Evolutionary conservation across 148 eudicot species (phyloP), one percentile per base, ranked within the genome.

Genomic region (Rhododendron kiyosumense): DNA sequence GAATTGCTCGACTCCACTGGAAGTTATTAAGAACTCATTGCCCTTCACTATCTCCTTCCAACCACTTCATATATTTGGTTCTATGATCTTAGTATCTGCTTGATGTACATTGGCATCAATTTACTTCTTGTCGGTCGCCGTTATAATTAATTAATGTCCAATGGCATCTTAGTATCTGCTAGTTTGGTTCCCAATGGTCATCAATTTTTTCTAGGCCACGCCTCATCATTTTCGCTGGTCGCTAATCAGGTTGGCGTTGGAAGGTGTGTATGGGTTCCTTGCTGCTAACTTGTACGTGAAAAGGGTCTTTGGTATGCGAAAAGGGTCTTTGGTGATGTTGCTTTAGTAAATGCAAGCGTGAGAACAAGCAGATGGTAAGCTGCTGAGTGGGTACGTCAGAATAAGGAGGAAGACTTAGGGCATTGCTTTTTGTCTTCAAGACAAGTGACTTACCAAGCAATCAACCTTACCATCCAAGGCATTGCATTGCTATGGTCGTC

Each of bases 1-100:
- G 98, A 95, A 91, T 87, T 94, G 99, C 88, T 92, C 94, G 28
- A 93, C 98, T 88, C 91, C 96, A 79, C 90, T 57, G 98, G 94
- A 91, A 93, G 98, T 86, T 14, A 28, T 63, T 63, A n/a, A 63
- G n/a, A 63, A 63, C 30, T 63, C 71, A 22, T 43, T 41, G 43
- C 32, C 10, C 65, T 7, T n/a, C 7, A 5, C 48, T 43, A n/a
- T 15, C 65, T 82, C 24, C 54, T 48, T 63, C 12, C 26, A n/a
- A 63, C 2, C 28, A 63, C 3, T 63, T 48, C 51, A 48, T 48
- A 10, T 48, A 48, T 48, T 48, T 48, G 8, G 49, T 46, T 48
- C 49, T 48, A 48, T 48, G 2, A 10, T 48, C 49, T 9, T 48
- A 48, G 49, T 8, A 10, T 9, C 49, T 48, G 13, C 49, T 48